These are phyloP conservation scores for Suillus paluster DNA, from an alignment of 768 basidiomycete species.

Conservation along the genomic window DNA sequence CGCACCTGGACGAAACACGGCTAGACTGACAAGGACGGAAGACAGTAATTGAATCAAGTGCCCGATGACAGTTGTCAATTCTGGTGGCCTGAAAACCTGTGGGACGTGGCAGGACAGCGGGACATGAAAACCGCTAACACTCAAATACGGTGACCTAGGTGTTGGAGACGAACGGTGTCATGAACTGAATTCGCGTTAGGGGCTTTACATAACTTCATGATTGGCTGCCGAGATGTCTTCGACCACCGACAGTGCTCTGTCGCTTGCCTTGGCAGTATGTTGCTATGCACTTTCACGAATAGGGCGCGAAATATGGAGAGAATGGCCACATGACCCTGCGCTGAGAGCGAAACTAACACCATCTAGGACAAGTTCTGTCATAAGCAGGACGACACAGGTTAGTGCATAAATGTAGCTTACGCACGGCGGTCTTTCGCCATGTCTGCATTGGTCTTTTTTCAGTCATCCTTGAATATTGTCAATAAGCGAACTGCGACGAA, in stretches of 20 bases:
- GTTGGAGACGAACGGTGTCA: not conserved
- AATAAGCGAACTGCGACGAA: not conserved
- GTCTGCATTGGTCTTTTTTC: not conserved
- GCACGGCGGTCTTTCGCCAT: not conserved
- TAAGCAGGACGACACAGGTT: not conserved
- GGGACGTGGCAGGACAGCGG: not conserved
- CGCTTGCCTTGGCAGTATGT: conserved; percentile 85
- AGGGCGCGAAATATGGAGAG: not conserved
- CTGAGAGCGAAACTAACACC: not conserved
- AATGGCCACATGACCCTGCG: not conserved
- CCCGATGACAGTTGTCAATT: not conserved
- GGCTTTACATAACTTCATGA: not conserved
- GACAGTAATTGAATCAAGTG: not conserved
- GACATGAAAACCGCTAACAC: not conserved
- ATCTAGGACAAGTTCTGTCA: not conserved
- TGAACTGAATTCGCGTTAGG: not conserved
- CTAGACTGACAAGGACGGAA: not conserved
- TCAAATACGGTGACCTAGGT: not conserved
- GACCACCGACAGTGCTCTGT: conserved; percentile 70
- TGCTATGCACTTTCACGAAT: not conserved
- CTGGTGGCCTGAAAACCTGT: not conserved
- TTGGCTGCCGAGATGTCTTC: conserved; percentile 61
- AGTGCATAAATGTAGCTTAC: not conserved
- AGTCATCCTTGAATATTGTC: too few species aligned
- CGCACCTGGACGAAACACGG: not conserved